Conservation (phyloP, 75 land plant species). For the Cryptomeria japonica region DNA sequence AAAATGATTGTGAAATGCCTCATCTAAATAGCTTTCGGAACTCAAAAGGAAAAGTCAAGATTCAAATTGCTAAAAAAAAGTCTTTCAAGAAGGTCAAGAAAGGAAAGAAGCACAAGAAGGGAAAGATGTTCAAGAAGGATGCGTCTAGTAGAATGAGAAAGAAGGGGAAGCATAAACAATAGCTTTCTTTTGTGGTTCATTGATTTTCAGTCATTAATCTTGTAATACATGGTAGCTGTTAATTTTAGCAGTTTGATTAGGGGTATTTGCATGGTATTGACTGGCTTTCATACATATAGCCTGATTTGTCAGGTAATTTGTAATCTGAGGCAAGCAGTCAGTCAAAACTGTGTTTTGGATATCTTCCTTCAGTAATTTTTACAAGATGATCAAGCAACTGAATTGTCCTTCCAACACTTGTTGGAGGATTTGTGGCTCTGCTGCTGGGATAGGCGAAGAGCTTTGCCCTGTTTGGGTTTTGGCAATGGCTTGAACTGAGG, state of each 20-base stretch:
- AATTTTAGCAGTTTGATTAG: not conserved
- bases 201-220: not conserved
- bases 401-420: not conserved
- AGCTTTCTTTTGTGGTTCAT: not conserved
- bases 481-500: not conserved
- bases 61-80: not conserved
- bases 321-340: not conserved
- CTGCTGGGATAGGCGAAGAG: not conserved
- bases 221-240: not conserved
- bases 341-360: not conserved
- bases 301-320: not conserved
- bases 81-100: constrained; percentile 16
- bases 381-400: not conserved
- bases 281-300: not conserved
- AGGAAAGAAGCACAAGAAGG: not conserved
- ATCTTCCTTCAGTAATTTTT: not conserved
- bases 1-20: not conserved
- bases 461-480: not conserved
- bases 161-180: not conserved
- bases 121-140: constrained; percentile 6
- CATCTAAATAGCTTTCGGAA: not conserved
- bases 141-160: not conserved
- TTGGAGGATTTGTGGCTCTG: not conserved
- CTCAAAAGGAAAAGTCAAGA: constrained; percentile 4
- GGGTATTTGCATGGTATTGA: not conserved